Conservation (phyloP, 2,329 filamentous ascomycete genomes). For the Zymoseptoria ardabiliae region DNA sequence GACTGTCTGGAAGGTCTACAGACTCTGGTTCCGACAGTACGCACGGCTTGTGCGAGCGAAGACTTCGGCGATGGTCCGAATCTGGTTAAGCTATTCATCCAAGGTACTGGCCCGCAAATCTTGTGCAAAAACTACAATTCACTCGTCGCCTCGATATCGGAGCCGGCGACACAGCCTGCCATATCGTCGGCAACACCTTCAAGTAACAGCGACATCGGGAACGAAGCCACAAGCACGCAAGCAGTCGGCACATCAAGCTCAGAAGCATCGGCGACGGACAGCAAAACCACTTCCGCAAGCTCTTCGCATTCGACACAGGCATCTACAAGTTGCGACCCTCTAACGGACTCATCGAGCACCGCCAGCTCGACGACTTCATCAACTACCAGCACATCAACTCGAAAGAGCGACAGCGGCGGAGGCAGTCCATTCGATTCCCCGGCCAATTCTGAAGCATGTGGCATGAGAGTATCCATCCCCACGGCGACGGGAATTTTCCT, state of each 20-base stretch:
- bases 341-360: slow-evolving; percentile 16
- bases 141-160: neutral
- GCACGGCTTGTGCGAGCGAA: slow-evolving; percentile 28
- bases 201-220: neutral
- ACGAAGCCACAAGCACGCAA: neutral
- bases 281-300: slow-evolving; percentile 9
- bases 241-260: neutral
- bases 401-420: slow-evolving; percentile 33
- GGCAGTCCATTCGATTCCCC: slow-evolving; percentile 39
- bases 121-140: slow-evolving; percentile 31
- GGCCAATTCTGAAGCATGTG: slow-evolving; percentile 5
- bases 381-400: slow-evolving; percentile 12
- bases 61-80: slow-evolving; percentile 30
- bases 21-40: slow-evolving; percentile 29
- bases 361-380: slow-evolving; percentile 10
- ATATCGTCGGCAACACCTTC: neutral
- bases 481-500: slow-evolving; percentile 2
- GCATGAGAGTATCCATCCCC: slow-evolving; percentile 3
- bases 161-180: neutral
- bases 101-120: slow-evolving; percentile 31
- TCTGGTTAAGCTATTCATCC: slow-evolving; percentile 38
- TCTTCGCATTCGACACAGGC: slow-evolving; percentile 6
- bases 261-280: slow-evolving; percentile 4
- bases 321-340: slow-evolving; percentile 10
- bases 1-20: slow-evolving; percentile 36